Conservation (phyloP, 1,139 yeast genomes). For the Protomyces arabidopsidicola region DNA sequence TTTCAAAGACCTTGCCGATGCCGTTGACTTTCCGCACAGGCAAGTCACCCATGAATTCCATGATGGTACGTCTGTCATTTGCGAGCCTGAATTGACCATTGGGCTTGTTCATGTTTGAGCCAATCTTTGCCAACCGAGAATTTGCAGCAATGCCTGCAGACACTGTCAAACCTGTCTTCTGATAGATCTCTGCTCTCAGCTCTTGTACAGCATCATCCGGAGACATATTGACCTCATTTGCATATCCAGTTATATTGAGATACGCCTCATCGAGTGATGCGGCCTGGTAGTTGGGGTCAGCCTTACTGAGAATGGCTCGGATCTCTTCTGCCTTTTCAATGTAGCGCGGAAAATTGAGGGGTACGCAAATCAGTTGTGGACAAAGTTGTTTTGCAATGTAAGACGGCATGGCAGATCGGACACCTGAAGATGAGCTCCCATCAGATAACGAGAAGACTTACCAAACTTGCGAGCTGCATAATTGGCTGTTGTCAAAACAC, state of each 20-base stretch:
- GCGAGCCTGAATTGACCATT: conserved; percentile 48
- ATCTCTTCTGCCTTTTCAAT: conserved; percentile 52
- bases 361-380: conserved; percentile 53
- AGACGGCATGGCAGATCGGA: conserved; percentile 72
- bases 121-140: conserved; percentile 63
- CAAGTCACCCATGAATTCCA: conserved; percentile 33
- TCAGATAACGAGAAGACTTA: neutral
- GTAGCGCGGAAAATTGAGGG: conserved; percentile 62
- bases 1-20: conserved; percentile 35
- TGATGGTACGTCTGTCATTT: conserved; percentile 30
- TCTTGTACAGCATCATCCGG: conserved; percentile 39
- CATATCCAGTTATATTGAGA: conserved; percentile 48
- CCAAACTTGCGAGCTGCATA: conserved; percentile 66
- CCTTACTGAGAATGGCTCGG: conserved; percentile 43
- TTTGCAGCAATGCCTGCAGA: conserved; percentile 65
- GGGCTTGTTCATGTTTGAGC: conserved; percentile 64
- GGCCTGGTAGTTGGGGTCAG: conserved; percentile 49
- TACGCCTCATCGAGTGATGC: conserved; percentile 77
- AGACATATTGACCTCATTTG: neutral
- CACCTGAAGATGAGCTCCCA: neutral
- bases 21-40: conserved; percentile 35
- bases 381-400: conserved; percentile 54
- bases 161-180: conserved; percentile 54
- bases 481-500: conserved; percentile 73
- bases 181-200: conserved; percentile 46